Conservation (phyloP, 192 early-diverging fungal genomes). For the Kickxella alabastrina region DNA sequence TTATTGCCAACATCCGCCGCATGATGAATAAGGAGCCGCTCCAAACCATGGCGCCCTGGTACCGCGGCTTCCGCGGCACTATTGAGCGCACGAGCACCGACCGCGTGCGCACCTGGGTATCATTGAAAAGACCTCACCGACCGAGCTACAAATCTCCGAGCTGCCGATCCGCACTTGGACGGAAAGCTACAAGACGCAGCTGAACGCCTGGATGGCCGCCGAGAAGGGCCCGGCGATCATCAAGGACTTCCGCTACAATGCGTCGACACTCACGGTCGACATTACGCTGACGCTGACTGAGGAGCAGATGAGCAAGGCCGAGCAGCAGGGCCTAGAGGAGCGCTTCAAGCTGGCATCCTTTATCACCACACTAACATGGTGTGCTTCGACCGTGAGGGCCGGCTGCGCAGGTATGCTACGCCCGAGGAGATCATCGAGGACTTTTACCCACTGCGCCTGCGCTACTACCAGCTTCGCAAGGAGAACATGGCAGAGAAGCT, state of each 20-base stretch:
- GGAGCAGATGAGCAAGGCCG: conserved; percentile 67
- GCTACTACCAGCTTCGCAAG: conserved; percentile 88
- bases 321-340: conserved; percentile 76
- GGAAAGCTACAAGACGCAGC: conserved; percentile 76
- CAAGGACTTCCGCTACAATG: conserved; percentile 57
- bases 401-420: conserved; percentile 73
- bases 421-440: conserved; percentile 80
- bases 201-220: conserved; percentile 69
- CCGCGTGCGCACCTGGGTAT: conserved; percentile 68
- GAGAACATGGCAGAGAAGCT: conserved; percentile 62
- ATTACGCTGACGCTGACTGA: conserved; percentile 49
- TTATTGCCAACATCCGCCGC: conserved; percentile 78
- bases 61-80: conserved; percentile 82
- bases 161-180: conserved; percentile 89
- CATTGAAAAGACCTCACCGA: conserved; percentile 67
- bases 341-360: conserved; percentile 70
- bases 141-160: conserved; percentile 81
- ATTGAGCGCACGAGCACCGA: conserved; percentile 59
- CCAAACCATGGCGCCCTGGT: conserved; percentile 85
- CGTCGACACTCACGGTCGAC: conserved; percentile 45
- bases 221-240: conserved; percentile 70
- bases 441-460: conserved; percentile 80
- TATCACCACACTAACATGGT: conserved; percentile 89
- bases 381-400: conserved; percentile 85
- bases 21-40: conserved; percentile 73